phyloP scores from a whole-genome alignment of 2,329 filamentous ascomycete species.

The Cryphonectria japonica region DNA sequence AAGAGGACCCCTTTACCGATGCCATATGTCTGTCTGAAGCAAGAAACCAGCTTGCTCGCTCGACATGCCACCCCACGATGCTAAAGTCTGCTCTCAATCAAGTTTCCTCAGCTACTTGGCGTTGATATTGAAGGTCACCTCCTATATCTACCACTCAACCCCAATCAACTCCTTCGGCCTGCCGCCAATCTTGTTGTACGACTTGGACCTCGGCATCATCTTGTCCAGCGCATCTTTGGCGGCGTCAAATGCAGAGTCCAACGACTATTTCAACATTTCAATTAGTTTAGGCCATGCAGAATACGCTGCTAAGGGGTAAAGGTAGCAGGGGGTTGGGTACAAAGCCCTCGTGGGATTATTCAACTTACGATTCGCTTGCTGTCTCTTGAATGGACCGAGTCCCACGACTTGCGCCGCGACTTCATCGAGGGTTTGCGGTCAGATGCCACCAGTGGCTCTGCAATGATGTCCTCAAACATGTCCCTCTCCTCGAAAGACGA shows the following conservation, averaged over 20 bases:
- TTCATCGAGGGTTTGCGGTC: constrained; percentile 4
- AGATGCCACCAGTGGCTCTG: constrained; percentile 8
- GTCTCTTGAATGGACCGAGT: constrained; percentile 2
- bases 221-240: constrained; percentile 10
- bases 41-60: neutral
- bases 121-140: neutral
- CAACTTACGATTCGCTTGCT: constrained; percentile 11
- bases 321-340: too few relatives aligned
- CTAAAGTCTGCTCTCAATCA: neutral
- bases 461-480: constrained; percentile 6
- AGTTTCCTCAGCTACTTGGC: neutral
- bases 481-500: constrained; percentile 5
- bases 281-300: neutral
- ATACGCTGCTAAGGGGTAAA: too few relatives aligned
- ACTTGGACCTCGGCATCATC: constrained; percentile 10
- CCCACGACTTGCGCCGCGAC: constrained; percentile 12
- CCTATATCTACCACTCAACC: neutral
- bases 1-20: neutral
- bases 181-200: constrained; percentile 2
- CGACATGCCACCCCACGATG: neutral
- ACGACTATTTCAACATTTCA: neutral
- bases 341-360: neutral
- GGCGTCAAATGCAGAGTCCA: constrained; percentile 4
- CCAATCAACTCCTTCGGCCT: neutral
- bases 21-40: neutral